Evolutionary conservation across 441 rosid genomes (phyloP).

Genomic region (Adansonia gregorii): DNA sequence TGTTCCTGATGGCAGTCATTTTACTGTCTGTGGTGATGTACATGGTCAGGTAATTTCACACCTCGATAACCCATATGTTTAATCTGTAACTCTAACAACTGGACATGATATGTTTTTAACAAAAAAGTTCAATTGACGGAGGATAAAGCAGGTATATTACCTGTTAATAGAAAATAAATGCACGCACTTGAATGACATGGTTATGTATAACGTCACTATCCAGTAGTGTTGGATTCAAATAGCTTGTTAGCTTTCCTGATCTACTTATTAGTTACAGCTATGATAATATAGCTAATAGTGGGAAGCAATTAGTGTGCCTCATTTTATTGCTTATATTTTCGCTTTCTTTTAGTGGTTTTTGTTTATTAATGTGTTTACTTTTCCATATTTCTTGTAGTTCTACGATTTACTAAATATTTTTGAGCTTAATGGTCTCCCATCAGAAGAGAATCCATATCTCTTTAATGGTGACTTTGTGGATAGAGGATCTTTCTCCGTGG

Average conservation of each 20-base stretch:
- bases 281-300: not conserved
- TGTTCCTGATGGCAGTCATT: slow-evolving; percentile 71
- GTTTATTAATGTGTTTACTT: slow-evolving; percentile 16
- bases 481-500: slow-evolving; percentile 94
- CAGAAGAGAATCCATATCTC: slow-evolving; percentile 93
- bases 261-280: slow-evolving; percentile 7
- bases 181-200: slow-evolving; percentile 3
- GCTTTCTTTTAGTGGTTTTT: slow-evolving; percentile 5
- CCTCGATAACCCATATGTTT: slow-evolving; percentile 9
- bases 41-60: slow-evolving; percentile 88
- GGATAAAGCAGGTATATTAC: slow-evolving; percentile 2
- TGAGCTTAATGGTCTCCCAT: slow-evolving; percentile 96
- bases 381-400: slow-evolving; percentile 62
- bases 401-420: slow-evolving; percentile 91
- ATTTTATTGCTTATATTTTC: slow-evolving; percentile 19
- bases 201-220: not conserved
- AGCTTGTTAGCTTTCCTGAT: slow-evolving; percentile 4
- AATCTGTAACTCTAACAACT: not conserved
- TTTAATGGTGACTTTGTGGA: slow-evolving; percentile 99
- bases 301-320: not conserved
- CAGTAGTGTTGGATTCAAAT: not conserved
- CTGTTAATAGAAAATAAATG: slow-evolving; percentile 11
- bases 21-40: slow-evolving; percentile 98
- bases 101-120: slow-evolving; percentile 14
- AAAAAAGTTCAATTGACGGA: slow-evolving; percentile 4